Evolutionary conservation across 768 basidiomycete genomes (phyloP).

Genomic region (Panaeolus cyanescens): DNA sequence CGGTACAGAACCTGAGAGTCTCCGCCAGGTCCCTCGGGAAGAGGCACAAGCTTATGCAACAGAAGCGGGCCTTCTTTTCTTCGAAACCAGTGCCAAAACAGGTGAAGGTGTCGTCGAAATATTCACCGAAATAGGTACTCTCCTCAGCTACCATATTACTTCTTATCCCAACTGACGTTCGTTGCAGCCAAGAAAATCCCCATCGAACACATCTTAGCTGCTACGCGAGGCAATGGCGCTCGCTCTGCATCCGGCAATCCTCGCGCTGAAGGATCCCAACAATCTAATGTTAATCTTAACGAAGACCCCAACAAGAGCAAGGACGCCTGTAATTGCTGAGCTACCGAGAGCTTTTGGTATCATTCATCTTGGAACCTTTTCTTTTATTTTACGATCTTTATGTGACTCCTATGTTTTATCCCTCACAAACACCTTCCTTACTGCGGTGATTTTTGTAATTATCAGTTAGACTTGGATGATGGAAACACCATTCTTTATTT

Average conservation of each 20-base stretch:
- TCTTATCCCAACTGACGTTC: constrained; percentile 8
- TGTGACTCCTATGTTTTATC: constrained; percentile 24
- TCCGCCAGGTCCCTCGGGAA: constrained; percentile 89
- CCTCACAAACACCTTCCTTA: constrained; percentile 16
- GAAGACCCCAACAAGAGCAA: constrained; percentile 66
- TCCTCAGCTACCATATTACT: constrained; percentile 19
- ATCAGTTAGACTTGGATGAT: constrained; percentile 24
- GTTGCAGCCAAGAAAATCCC: constrained; percentile 58
- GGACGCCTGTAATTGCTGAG: constrained; percentile 82
- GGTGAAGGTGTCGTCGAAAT: constrained; percentile 95
- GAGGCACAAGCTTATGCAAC: constrained; percentile 97
- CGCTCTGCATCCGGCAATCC: constrained; percentile 59
- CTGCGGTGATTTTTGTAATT: constrained; percentile 25
- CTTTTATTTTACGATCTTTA: constrained; percentile 31
- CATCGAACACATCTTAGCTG: constrained; percentile 93
- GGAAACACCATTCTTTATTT: constrained; percentile 5
- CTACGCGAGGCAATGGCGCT: constrained; percentile 68
- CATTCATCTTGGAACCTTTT: constrained; percentile 20
- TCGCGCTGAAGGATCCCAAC: constrained; percentile 51
- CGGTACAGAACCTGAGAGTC: constrained; percentile 61
- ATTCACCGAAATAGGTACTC: constrained; percentile 94
- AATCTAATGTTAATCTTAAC: constrained; percentile 70
- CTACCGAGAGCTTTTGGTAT: constrained; percentile 50
- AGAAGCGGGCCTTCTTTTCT: constrained; percentile 93
- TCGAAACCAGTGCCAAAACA: constrained; percentile 97